Conservation (phyloP, 2,329 filamentous ascomycete genomes). For the Phyllachora maydis region DNA sequence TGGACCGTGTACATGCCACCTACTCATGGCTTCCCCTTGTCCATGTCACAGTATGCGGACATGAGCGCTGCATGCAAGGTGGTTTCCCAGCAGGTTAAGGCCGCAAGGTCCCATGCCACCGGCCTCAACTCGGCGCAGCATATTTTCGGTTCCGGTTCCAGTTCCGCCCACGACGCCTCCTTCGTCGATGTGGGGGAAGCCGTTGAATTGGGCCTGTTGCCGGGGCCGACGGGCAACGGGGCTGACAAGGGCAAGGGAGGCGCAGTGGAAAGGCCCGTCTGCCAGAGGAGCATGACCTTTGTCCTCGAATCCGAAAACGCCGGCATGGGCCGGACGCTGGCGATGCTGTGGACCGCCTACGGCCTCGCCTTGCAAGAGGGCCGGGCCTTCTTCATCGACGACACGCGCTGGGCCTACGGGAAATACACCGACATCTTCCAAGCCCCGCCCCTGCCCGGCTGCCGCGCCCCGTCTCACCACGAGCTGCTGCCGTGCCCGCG, state of each 20-base stretch:
- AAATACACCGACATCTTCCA: constrained; percentile 53
- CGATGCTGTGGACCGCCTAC: constrained; percentile 71
- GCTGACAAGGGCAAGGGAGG: constrained; percentile 17
- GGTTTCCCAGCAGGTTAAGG: constrained; percentile 35
- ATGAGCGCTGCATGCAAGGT: constrained; percentile 49
- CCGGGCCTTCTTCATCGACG: constrained; percentile 66
- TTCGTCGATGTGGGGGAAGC: constrained; percentile 62
- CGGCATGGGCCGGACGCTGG: constrained; percentile 55
- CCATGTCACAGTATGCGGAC: constrained; percentile 42
- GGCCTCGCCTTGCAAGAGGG: constrained; percentile 56
- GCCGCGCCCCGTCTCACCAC: constrained; percentile 50
- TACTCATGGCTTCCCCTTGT: constrained; percentile 43
- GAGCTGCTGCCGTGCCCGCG: constrained; percentile 67
- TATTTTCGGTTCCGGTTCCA: constrained; percentile 26
- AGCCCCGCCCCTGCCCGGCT: constrained; percentile 40
- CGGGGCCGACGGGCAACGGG: constrained; percentile 11
- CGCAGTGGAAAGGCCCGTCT: constrained; percentile 30
- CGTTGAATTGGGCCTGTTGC: constrained; percentile 40
- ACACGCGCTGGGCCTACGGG: constrained; percentile 68
- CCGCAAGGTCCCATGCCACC: constrained; percentile 21
- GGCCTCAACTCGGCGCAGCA: constrained; percentile 13
- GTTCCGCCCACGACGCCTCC: constrained; percentile 41
- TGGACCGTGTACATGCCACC: constrained; percentile 72
- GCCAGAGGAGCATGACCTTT: constrained; percentile 54
- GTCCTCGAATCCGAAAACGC: constrained; percentile 56